Base-by-base conservation (phyloP, 352 stramenopile species). In the Phytophthora tubulina region DNA sequence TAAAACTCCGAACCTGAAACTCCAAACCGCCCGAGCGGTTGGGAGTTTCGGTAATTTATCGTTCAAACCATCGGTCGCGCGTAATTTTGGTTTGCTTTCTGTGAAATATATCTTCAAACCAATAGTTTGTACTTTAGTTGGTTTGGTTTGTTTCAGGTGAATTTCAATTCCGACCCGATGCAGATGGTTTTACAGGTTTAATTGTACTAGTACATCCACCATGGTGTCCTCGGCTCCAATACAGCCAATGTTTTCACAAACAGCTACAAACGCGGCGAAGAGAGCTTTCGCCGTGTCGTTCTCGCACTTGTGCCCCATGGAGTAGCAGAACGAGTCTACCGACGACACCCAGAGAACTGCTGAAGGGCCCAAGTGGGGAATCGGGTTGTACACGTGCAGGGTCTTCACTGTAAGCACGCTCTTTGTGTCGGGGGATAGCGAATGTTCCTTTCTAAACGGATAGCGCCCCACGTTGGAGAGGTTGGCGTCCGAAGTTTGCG, bases 261-360 rank as follows among this genome's bases (percentile, higher is more conserved):
- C 17, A 7, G 33, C 31, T 17, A 79, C 53, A 32, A 61, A 65
- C 8, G 56, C 51, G 14, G 44, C 49, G 46, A 83, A 74, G 1
- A 80, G 41, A 15, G 21, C 31, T 35, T 48, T 68, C 4, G 68
- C 76, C 9, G 59, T 30, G 3, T 72, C 53, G 38, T 79, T 52
- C 14, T 78, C 56, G 52, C 70, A 80, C 49, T 80, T 82, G 68
- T 80, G 52, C 9, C 60, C 72, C 36, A 82, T 78, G 8, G 68
- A 54, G 15, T 76, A 82, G 54, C 61, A 75, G 21, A 73, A 68
- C 27, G 57, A 57, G 2, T 73, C 68, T 35, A 72, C 67, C 4
- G 63, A 79, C 15, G 71, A 66, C 4, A 82, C 51, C 53, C 61
- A 78, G 13, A 82, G 14, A 67, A 67, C 38, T 41, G 64, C 64